Evolutionary conservation across 169 alveolate species (phyloP).

Genomic region (Perkinsus marinus): DNA sequence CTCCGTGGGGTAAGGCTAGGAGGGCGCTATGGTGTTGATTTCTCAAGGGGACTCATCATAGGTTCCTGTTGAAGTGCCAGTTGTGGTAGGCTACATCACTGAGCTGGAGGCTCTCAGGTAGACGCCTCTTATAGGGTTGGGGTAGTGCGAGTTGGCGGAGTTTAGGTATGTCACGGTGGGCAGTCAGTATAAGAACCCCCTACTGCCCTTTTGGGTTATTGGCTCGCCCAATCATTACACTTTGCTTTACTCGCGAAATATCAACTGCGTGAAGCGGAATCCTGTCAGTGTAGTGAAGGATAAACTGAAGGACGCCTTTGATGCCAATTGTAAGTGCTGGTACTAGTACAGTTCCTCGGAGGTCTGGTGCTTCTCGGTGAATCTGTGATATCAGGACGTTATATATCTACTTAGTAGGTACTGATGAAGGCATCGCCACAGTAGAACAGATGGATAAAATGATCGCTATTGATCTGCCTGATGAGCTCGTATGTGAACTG

Average conservation of each 20-base stretch:
- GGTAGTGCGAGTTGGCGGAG: neutral
- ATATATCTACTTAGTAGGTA: neutral
- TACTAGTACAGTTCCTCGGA: too few species aligned
- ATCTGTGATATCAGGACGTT: too few species aligned
- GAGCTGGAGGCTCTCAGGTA: slow-evolving; percentile 24
- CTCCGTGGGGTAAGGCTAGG: neutral
- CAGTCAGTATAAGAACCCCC: slow-evolving; percentile 26
- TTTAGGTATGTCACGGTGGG: slow-evolving; percentile 23
- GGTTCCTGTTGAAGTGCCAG: neutral
- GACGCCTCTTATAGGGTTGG: too few species aligned
- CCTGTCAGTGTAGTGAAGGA: neutral
- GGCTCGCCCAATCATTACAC: slow-evolving; percentile 34
- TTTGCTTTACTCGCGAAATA: neutral
- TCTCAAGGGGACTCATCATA: neutral
- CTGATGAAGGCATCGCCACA: neutral
- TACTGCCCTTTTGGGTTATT: slow-evolving; percentile 34
- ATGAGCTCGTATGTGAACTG: neutral
- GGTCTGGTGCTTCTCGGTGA: too few species aligned
- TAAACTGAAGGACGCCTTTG: neutral
- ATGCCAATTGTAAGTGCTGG: neutral
- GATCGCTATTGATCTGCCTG: neutral
- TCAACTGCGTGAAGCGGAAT: neutral
- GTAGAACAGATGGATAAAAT: neutral
- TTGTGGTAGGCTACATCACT: slow-evolving; percentile 15
- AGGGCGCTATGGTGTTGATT: too few species aligned